A percentile compares a stretch with the other conserved stretches of the same genome.
phyloP scores from a whole-genome alignment of 768 basidiomycete species.

The Xerocomellus chrysenteron region DNA sequence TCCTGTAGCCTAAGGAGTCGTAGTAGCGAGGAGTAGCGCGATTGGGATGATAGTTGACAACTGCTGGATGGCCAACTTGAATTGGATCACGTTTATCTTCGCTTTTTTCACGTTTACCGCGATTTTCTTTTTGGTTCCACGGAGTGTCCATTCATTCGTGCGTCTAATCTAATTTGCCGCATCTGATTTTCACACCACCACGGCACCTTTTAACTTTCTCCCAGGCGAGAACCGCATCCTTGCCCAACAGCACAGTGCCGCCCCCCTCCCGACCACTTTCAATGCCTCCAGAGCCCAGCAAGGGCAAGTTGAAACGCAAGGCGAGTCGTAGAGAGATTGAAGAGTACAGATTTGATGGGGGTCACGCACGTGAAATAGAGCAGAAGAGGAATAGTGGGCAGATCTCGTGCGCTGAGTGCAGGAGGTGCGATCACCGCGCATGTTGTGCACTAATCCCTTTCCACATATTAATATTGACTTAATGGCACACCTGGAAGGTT shows the following conservation, averaged over 20 bases:
- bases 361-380: conserved; percentile 66
- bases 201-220: conserved; percentile 25
- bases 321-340: conserved; percentile 49
- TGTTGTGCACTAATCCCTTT: conserved; percentile 22
- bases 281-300: conserved; percentile 60
- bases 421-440: conserved; percentile 64
- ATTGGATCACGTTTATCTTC: not conserved
- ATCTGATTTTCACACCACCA: conserved; percentile 31
- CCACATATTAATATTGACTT: conserved; percentile 26
- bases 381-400: conserved; percentile 72
- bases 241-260: conserved; percentile 4
- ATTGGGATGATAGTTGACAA: not conserved
- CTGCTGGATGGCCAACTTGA: not conserved
- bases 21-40: not conserved
- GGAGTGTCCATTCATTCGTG: not conserved
- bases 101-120: not conserved
- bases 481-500: conserved; percentile 43
- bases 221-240: conserved; percentile 17
- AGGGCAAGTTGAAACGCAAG: conserved; percentile 50
- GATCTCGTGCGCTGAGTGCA: conserved; percentile 80
- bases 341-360: conserved; percentile 49
- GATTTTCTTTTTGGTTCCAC: not conserved
- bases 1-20: not conserved
- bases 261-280: conserved; percentile 8
- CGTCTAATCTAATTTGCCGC: conserved; percentile 7